Conservation (phyloP, 495 filamentous ascomycete genomes). For the Neurospora cerealis region DNA sequence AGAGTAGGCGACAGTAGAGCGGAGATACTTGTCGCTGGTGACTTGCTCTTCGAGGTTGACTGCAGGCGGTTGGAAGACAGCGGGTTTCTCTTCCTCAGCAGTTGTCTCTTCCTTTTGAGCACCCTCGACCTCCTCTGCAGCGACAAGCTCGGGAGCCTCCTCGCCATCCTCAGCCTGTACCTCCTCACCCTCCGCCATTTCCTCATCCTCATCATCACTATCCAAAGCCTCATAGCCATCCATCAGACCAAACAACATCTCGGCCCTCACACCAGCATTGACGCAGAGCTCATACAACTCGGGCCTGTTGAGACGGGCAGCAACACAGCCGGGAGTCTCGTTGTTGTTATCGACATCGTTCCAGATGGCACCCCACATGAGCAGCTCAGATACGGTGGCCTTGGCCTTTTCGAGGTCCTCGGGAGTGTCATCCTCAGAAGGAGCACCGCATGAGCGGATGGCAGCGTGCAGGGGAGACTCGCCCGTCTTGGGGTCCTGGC, state of each 20-base stretch:
- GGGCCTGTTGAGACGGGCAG: conserved; percentile 55
- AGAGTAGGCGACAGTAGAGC: conserved; percentile 65
- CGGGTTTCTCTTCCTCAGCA: conserved; percentile 6
- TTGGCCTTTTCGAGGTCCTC: conserved; percentile 45
- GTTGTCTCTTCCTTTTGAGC: conserved; percentile 8
- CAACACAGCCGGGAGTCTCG: conserved; percentile 90
- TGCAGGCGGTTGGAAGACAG: conserved; percentile 26
- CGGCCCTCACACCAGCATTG: conserved; percentile 84
- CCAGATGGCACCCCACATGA: conserved; percentile 90
- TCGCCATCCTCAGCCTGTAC: conserved; percentile 33
- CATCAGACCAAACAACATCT: conserved; percentile 67
- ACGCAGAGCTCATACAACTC: conserved; percentile 78
- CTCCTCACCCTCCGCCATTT: conserved; percentile 33
- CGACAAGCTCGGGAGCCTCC: conserved; percentile 22
- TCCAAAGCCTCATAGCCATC: conserved; percentile 68
- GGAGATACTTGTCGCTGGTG: conserved; percentile 62
- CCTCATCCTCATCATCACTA: conserved; percentile 52
- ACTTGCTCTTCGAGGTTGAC: conserved; percentile 30
- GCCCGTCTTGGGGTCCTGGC: conserved; percentile 76
- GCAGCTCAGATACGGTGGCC: conserved; percentile 61
- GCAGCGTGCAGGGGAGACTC: conserved; percentile 85
- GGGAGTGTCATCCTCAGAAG: conserved; percentile 23
- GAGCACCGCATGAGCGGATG: conserved; percentile 67
- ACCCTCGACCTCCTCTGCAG: conserved; percentile 9
- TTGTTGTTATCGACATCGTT: conserved; percentile 79